Base-by-base conservation (phyloP, 257 asterid species). In the Cynanchum wilfordii region DNA sequence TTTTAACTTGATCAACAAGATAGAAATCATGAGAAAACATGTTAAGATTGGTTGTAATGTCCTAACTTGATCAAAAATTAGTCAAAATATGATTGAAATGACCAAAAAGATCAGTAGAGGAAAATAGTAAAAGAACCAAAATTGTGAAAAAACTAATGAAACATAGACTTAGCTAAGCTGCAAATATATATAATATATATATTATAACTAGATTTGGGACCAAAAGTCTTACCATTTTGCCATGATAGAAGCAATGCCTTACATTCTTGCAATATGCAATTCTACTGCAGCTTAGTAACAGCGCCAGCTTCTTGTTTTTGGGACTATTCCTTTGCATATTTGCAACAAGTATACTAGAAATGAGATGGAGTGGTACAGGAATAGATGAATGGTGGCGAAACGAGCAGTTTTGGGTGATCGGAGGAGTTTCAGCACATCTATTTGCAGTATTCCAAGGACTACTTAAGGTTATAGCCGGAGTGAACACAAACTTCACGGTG, bases 391-490 rank as follows among this genome's bases (percentile, higher is more conserved):
- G 86, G 86, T 82, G 84, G 86, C 72, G 83, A 51, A 79, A 82
- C 20, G 86, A 82, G 54, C 86, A 82, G 58, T 82, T 82, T 50
- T 76, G 86, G 83, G 86, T 82, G 73, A 82, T 82, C 20, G 81
- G 81, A 25, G 86, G 81, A 3, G 77, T 82, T 47, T 82, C 83
- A 17, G 81, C 86, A 1, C 86, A 82, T 68, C 76, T 82, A 8
- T 79, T 82, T 45, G 84, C 82, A 7, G 80, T 79, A 25, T 79
- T 82, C 55, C 83, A 79, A 64, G 81, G 83, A 22, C 12, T 79
- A 2, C 57, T 82, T 27, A 82, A 76, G 59, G 65, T 82, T 29
- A 33, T 82, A 42, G 79, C 83, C 7, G 86, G 86, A 10, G 59
- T 76, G 12, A 75, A 82, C 47, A 73, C 84, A 10, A 73, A 79